Conservation (phyloP, 164 flowering plant species). For the Magnolia kwangsiensis region DNA sequence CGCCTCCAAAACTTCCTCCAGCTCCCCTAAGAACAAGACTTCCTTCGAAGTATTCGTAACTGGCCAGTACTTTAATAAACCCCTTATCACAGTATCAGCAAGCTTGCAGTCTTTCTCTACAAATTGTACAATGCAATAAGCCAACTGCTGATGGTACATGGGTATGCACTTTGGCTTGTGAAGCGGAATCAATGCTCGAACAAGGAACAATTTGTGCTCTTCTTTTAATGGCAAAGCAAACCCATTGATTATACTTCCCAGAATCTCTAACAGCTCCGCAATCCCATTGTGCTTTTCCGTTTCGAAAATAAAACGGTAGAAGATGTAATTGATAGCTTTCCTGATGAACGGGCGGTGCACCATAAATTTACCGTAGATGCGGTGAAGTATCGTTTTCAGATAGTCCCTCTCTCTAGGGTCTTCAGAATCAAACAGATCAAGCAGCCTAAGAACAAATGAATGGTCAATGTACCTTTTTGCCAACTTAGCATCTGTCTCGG, state of each 20-base stretch:
- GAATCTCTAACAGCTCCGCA: slow-evolving; percentile 72
- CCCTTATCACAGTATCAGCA: slow-evolving; percentile 69
- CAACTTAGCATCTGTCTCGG: slow-evolving; percentile 69
- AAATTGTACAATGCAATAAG: slow-evolving; percentile 75
- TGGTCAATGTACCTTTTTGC: slow-evolving; percentile 77
- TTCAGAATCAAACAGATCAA: slow-evolving; percentile 77
- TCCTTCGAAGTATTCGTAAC: slow-evolving; percentile 75
- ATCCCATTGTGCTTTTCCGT: slow-evolving; percentile 80
- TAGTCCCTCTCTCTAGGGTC: slow-evolving; percentile 88
- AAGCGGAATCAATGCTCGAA: slow-evolving; percentile 68
- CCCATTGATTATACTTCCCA: slow-evolving; percentile 81
- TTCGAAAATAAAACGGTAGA: slow-evolving; percentile 64
- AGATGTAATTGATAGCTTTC: slow-evolving; percentile 73
- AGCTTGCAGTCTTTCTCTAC: slow-evolving; percentile 88
- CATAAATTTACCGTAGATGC: slow-evolving; percentile 84
- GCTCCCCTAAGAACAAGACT: slow-evolving; percentile 68
- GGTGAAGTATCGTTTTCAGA: slow-evolving; percentile 75
- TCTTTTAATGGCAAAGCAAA: slow-evolving; percentile 86
- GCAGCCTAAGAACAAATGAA: slow-evolving; percentile 59
- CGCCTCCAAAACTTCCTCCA: slow-evolving; percentile 73
- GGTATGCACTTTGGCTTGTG: slow-evolving; percentile 78
- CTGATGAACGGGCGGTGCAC: slow-evolving; percentile 77
- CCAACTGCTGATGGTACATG: slow-evolving; percentile 75
- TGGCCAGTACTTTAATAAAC: slow-evolving; percentile 73
- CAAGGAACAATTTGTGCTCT: slow-evolving; percentile 74